Conservation (phyloP, 2,329 filamentous ascomycete genomes). For the Daldinia sp. region DNA sequence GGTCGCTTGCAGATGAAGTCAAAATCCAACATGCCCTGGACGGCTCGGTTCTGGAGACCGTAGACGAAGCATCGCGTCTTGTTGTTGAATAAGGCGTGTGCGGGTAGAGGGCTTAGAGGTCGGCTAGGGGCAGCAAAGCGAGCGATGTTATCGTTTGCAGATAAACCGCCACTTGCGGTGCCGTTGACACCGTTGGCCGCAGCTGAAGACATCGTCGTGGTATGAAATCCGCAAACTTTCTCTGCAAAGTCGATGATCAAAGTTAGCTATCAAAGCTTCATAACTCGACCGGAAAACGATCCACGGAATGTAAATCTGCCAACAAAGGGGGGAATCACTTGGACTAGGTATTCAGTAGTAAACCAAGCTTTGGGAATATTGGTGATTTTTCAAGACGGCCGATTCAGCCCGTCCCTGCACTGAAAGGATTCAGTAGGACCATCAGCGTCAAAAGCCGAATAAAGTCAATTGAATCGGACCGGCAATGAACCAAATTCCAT, state of each 20-base stretch:
- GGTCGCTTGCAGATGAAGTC: slow-evolving; percentile 99
- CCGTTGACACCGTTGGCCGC: slow-evolving; percentile 59
- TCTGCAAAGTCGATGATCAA: slow-evolving; percentile 7
- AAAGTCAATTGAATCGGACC: slow-evolving; percentile 7
- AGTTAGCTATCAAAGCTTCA: slow-evolving; percentile 18
- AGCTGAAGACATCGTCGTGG: slow-evolving; percentile 63
- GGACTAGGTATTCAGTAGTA: neutral
- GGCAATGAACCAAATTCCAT: neutral
- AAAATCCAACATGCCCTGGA: slow-evolving; percentile 96
- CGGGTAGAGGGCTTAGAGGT: slow-evolving; percentile 85
- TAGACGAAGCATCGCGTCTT: slow-evolving; percentile 99
- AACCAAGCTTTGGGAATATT: slow-evolving; percentile 3
- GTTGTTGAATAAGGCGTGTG: slow-evolving; percentile 95
- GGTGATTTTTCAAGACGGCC: slow-evolving; percentile 1
- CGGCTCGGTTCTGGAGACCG: slow-evolving; percentile 94
- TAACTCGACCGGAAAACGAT: neutral
- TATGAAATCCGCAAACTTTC: slow-evolving; percentile 26
- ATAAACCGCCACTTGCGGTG: slow-evolving; percentile 59
- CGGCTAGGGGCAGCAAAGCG: slow-evolving; percentile 94
- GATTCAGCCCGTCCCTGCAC: slow-evolving; percentile 3
- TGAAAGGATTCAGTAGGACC: slow-evolving; percentile 19
- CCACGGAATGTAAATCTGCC: neutral
- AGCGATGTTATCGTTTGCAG: slow-evolving; percentile 98
- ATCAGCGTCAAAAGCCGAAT: slow-evolving; percentile 11
- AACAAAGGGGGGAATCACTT: neutral